Conservation (phyloP, 1,284 basidiomycete genomes). For the Exobasidium rhododendri region DNA sequence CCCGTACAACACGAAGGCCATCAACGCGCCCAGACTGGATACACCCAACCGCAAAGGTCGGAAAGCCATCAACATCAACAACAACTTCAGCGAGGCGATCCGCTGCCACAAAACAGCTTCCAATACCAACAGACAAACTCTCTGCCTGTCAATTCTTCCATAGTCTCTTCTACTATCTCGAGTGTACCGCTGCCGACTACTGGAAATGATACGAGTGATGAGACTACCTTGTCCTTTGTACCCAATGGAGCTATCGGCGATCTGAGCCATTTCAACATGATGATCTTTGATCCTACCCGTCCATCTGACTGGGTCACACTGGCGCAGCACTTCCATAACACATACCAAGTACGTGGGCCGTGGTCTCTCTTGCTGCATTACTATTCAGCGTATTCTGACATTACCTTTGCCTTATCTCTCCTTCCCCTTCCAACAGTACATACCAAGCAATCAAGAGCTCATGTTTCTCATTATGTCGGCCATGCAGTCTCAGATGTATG, state of each 20-base stretch:
- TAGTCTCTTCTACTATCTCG: too few species aligned
- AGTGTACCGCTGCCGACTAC: too few species aligned
- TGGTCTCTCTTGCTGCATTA: not conserved
- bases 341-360: slow-evolving; percentile 14
- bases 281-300: slow-evolving; percentile 23
- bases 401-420: not conserved
- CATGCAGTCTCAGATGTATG: slow-evolving; percentile 10
- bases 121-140: too few species aligned
- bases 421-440: not conserved
- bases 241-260: slow-evolving; percentile 5
- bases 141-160: too few species aligned
- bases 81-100: not conserved
- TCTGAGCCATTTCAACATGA: slow-evolving; percentile 21
- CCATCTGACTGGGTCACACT: slow-evolving; percentile 21
- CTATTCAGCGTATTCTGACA: not conserved
- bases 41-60: not conserved
- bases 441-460: slow-evolving; percentile 18
- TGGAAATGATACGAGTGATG: too few species aligned
- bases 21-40: slow-evolving; percentile 1
- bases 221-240: too few species aligned
- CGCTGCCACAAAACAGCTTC: not conserved
- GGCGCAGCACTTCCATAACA: slow-evolving; percentile 21
- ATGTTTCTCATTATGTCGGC: slow-evolving; percentile 1
- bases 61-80: not conserved
- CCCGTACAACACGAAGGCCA: slow-evolving; percentile 1